Conservation (phyloP, 306 rosid genomes). For the Oxytropis ochrocephala region DNA sequence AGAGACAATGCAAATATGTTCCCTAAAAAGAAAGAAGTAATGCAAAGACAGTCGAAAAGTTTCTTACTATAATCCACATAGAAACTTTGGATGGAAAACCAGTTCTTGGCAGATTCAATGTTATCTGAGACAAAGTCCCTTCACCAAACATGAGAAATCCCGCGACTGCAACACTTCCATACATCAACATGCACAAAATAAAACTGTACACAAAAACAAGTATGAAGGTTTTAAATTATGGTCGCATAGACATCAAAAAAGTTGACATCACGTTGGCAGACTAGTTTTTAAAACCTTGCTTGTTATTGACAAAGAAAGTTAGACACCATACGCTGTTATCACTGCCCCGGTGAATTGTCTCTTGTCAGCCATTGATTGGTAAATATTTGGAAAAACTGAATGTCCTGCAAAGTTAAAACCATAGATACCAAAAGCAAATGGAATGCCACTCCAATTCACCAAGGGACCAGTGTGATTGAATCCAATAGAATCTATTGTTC, state of each 20-base stretch:
- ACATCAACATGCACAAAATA: slow-evolving; percentile 43
- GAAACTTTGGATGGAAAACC: slow-evolving; percentile 55
- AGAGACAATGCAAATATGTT: slow-evolving; percentile 16
- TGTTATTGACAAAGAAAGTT: neutral
- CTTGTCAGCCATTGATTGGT: slow-evolving; percentile 83
- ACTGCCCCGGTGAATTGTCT: slow-evolving; percentile 49
- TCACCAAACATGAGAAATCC: slow-evolving; percentile 81
- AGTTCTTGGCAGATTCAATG: slow-evolving; percentile 58
- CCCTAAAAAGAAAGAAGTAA: neutral
- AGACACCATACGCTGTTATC: slow-evolving; percentile 39
- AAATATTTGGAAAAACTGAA: slow-evolving; percentile 75
- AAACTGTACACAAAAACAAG: slow-evolving; percentile 40
- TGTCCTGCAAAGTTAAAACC: slow-evolving; percentile 88
- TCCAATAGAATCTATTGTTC: slow-evolving; percentile 54
- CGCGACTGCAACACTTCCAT: slow-evolving; percentile 53
- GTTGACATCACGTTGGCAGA: neutral
- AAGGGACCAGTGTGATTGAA: slow-evolving; percentile 45
- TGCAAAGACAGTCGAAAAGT: neutral
- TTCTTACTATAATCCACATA: slow-evolving; percentile 66
- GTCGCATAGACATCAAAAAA: neutral
- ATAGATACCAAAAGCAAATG: slow-evolving; percentile 66
- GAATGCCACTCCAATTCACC: slow-evolving; percentile 64
- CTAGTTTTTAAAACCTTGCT: neutral
- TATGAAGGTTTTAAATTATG: neutral
- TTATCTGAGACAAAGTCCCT: slow-evolving; percentile 57